Base-by-base conservation (phyloP, 495 filamentous ascomycete genomes). In the Penicillium angulare region DNA sequence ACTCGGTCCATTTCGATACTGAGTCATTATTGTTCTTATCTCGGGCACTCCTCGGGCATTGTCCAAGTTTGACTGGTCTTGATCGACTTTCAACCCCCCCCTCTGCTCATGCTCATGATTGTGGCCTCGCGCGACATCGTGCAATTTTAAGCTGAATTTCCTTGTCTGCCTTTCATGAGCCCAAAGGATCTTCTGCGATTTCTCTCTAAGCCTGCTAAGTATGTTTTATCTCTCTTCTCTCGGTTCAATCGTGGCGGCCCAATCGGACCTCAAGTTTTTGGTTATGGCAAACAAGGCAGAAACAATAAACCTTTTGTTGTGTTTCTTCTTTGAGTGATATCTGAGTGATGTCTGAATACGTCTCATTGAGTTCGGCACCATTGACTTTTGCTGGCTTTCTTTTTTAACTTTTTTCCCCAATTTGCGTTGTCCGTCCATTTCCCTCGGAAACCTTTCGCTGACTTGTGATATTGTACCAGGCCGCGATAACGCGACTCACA, bases 161-260 rank as follows among this genome's bases (percentile, higher is more conserved):
- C 46, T 57, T 55, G 57, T 57, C 59, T 49, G 68, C 66, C 74
- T 84, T 87, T 81, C 81, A 97, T 96, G 92, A 92, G 82, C 85
- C 85, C 84, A 71, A 86, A 84, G 77, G 90, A 96, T 71, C 85
- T 96, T 59, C 82, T 97, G 64, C 89, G 90, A 76, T 91, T 96
- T 77, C 82, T 97, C 56, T 96, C 89, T 53, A 95, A 95, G 79
- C 92, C 91, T 63, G 90, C 89, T 66, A 96, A 96, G 92, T 97
- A 72, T 69, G 87, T 77, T 15, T 34, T 44, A 57, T 27, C 17
- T 15, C 10, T 16, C 33, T 16, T 43, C 36, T 38, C 8, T 16
- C 38, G n/a, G 10, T 31, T 31, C 27, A 2, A 1, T 31, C 27
- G 8, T 31, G n/a, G n/a, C 27, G 27, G 13, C 13, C 27, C 27